A percentile compares a stretch with the other conserved stretches of the same genome.
Conservation (phyloP, 2,329 filamentous ascomycete genomes). For the Hypoxylon sp. region DNA sequence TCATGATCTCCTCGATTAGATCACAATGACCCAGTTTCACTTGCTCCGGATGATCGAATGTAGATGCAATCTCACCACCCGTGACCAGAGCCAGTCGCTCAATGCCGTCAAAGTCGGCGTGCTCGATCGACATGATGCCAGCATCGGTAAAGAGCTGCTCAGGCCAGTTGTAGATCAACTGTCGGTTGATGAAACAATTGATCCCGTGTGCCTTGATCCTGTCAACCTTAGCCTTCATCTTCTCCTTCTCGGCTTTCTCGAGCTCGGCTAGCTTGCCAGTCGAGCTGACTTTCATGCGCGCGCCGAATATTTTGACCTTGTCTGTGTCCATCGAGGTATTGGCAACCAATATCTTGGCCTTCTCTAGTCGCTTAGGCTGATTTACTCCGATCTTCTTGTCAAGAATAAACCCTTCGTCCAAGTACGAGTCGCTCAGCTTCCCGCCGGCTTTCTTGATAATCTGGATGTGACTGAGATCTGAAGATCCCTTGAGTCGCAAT, state of each 20-base stretch:
- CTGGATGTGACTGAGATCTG: slow-evolving; percentile 96
- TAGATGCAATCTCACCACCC: slow-evolving; percentile 96
- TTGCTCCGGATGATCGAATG: slow-evolving; percentile 97
- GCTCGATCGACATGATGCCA: slow-evolving; percentile 98
- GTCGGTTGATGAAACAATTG: slow-evolving; percentile 99
- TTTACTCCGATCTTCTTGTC: slow-evolving; percentile 99
- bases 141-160: slow-evolving; percentile 98
- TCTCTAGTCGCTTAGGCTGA: slow-evolving; percentile 96
- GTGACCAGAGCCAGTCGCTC: slow-evolving; percentile 95
- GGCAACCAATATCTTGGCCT: slow-evolving; percentile 97
- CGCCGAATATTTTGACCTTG: slow-evolving; percentile 99
- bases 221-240: slow-evolving; percentile 99
- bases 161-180: slow-evolving; percentile 99
- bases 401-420: slow-evolving; percentile 97
- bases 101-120: slow-evolving; percentile 98
- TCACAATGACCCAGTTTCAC: slow-evolving; percentile 97
- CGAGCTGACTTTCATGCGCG: slow-evolving; percentile 94
- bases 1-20: slow-evolving; percentile 96
- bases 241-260: slow-evolving; percentile 97
- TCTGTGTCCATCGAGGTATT: slow-evolving; percentile 99
- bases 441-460: slow-evolving; percentile 99
- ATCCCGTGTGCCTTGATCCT: slow-evolving; percentile 99
- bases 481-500: slow-evolving; percentile 87
- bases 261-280: slow-evolving; percentile 98
- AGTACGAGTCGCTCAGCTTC: slow-evolving; percentile 96